These are phyloP conservation scores for Diaporthe citri DNA, from an alignment of 2,329 filamentous ascomycete genomes.

Conservation along the genomic window DNA sequence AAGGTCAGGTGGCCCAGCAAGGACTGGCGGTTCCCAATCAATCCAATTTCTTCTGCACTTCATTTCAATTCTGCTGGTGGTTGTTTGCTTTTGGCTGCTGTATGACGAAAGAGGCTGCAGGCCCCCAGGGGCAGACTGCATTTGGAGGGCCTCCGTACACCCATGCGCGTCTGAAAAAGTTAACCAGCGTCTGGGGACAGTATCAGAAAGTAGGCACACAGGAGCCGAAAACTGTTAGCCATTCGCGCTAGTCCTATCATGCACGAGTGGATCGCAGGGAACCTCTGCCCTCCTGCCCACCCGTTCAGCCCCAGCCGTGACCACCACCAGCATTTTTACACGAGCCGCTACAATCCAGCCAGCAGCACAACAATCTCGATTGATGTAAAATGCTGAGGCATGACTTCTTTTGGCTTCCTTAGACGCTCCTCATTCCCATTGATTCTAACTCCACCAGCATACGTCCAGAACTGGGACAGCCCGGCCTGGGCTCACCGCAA, in stretches of 20 bases:
- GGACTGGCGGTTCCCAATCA: neutral
- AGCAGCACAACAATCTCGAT: neutral
- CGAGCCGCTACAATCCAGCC: neutral
- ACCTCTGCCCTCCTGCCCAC: neutral
- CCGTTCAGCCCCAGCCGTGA: neutral
- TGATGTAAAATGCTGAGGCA: neutral
- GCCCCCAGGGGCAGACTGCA: conserved; percentile 1
- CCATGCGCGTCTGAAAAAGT: neutral
- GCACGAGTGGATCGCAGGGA: neutral
- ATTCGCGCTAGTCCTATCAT: neutral
- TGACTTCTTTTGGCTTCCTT: neutral
- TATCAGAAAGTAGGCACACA: neutral
- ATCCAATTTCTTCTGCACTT: neutral
- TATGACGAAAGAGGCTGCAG: conserved; percentile 32
- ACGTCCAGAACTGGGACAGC: neutral
- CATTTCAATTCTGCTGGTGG: neutral
- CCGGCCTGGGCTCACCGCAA: neutral
- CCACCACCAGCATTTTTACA: conserved; percentile 27
- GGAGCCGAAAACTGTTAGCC: neutral
- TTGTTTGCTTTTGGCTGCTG: conserved; percentile 22
- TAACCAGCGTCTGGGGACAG: neutral
- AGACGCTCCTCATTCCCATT: neutral
- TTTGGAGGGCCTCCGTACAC: neutral
- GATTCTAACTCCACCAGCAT: neutral
- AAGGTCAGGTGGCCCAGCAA: conserved; percentile 7